Evolutionary conservation across 108 stramenopile genomes (phyloP), one percentile per base, ranked within the genome.

Genomic region (Conticribra guillardii): DNA sequence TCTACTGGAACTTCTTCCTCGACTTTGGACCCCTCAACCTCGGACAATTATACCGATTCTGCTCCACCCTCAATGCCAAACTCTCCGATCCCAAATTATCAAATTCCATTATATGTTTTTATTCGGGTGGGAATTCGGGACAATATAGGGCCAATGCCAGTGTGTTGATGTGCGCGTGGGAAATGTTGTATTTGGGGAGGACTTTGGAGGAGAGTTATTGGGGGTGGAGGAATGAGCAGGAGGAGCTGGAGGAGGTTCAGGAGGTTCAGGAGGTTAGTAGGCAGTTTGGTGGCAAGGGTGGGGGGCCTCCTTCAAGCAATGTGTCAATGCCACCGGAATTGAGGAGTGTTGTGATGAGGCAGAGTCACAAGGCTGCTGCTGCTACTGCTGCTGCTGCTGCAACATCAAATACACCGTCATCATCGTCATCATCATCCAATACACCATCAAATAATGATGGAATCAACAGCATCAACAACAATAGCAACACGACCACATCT

Each of bases 21-120:
- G 99, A 99, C 77, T 99, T 97, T 82, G 99, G 99, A n/a, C 99
- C 98, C 15, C 82, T 99, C 16, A 98, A 97, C 67, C 79, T 99
- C 2, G 98, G 96, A 2, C 98, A 97, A 77, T 70, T 99, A 2
- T 95, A 93, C 73, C 93, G 97, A n/a, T 99, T 98, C 72, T 96
- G 90, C 44, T 53, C 72, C 4, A 73, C 81, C 41, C 79, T 99
- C 41, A 96, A 98, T 67, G 65, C 58, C 41, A 93, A 92, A 27
- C 45, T 78, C n/a, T 47, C 55, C 9, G 55, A 61, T 31, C 81
- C 81, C 14, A 47, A 58, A 21, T 64, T 60, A 30, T 60, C 81
- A 26, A 72, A 85, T 56, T 61, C 45, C 37, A 69, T 82, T 9
- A 81, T 98, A 33, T 90, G 93, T 46, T 96, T 86, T 72, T 98